These are phyloP conservation scores for Hymenoscyphus repandus DNA, from an alignment of 2,329 filamentous ascomycete species.

Conservation along the genomic window DNA sequence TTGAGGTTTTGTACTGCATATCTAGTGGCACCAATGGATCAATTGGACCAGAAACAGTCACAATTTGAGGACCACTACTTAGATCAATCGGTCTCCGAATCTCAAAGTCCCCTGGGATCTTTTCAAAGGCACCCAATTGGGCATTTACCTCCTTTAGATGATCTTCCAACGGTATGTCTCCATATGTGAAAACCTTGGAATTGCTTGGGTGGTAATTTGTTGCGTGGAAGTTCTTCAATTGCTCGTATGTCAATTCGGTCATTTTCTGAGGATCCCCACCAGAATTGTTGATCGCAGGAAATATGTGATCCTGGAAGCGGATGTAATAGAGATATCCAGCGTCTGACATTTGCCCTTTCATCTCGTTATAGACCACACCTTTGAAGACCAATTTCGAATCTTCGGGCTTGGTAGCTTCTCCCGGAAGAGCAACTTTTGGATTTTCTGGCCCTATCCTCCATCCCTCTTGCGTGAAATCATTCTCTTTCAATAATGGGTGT, in stretches of 20 bases:
- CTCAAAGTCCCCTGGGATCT: conserved; percentile 62
- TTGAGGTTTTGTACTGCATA: conserved; percentile 88
- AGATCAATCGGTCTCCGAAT: conserved; percentile 74
- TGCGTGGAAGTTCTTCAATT: conserved; percentile 81
- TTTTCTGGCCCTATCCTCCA: conserved; percentile 96
- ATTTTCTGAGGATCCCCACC: conserved; percentile 96
- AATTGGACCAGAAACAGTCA: conserved; percentile 73
- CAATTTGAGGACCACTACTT: conserved; percentile 56
- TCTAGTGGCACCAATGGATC: conserved; percentile 82
- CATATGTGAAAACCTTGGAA: conserved; percentile 92
- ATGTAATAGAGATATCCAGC: conserved; percentile 96
- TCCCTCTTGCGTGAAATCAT: conserved; percentile 93
- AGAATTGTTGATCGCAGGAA: conserved; percentile 92
- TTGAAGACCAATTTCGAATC: conserved; percentile 82
- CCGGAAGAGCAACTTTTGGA: conserved; percentile 45
- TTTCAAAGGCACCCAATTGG: conserved; percentile 68
- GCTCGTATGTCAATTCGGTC: conserved; percentile 87
- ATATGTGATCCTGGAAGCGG: conserved; percentile 88
- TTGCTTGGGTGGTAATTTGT: conserved; percentile 98
- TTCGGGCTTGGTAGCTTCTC: conserved; percentile 40
- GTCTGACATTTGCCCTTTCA: conserved; percentile 99
- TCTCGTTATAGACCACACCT: conserved; percentile 98
- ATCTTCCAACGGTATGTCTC: conserved; percentile 78
- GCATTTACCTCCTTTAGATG: conserved; percentile 76
- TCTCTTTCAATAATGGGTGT: conserved; percentile 80